Conservation (phyloP, 192 early-diverging fungal genomes). For the Irineochytrium annulatum region DNA sequence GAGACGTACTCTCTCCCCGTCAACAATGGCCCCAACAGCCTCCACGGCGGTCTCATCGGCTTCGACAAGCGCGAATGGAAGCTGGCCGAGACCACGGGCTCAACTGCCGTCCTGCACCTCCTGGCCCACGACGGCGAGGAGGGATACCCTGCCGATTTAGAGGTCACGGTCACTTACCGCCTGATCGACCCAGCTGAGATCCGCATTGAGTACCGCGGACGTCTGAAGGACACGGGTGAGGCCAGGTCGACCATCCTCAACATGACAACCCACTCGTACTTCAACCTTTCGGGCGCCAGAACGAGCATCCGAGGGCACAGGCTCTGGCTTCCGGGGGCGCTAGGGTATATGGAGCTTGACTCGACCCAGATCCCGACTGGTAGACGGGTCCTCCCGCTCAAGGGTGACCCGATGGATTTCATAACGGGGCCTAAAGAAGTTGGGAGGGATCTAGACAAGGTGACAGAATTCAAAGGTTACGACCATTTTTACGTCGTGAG, state of each 20-base stretch:
- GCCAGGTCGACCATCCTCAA: slow-evolving; percentile 53
- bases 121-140: slow-evolving; percentile 70
- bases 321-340: slow-evolving; percentile 12
- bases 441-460: slow-evolving; percentile 46
- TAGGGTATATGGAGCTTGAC: slow-evolving; percentile 54
- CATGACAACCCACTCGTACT: slow-evolving; percentile 85
- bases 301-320: too few species aligned
- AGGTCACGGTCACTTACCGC: slow-evolving; percentile 55
- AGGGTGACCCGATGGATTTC: slow-evolving; percentile 51
- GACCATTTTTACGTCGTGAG: slow-evolving; percentile 72
- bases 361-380: slow-evolving; percentile 70
- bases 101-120: slow-evolving; percentile 53
- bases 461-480: slow-evolving; percentile 64
- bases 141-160: slow-evolving; percentile 72
- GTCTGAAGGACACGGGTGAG: slow-evolving; percentile 38
- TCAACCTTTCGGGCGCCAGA: slow-evolving; percentile 79
- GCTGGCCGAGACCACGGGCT: slow-evolving; percentile 36
- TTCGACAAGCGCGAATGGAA: slow-evolving; percentile 70
- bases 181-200: slow-evolving; percentile 11
- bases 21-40: slow-evolving; percentile 72
- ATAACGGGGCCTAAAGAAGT: slow-evolving; percentile 45
- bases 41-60: slow-evolving; percentile 76
- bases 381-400: slow-evolving; percentile 23
- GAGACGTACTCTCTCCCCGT: slow-evolving; percentile 49
- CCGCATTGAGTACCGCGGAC: slow-evolving; percentile 41